A percentile compares a stretch with the other conserved stretches of the same genome.
Evolutionary conservation across 2,329 filamentous ascomycete genomes (phyloP).

Genomic region (Lasiodiplodia citricola): DNA sequence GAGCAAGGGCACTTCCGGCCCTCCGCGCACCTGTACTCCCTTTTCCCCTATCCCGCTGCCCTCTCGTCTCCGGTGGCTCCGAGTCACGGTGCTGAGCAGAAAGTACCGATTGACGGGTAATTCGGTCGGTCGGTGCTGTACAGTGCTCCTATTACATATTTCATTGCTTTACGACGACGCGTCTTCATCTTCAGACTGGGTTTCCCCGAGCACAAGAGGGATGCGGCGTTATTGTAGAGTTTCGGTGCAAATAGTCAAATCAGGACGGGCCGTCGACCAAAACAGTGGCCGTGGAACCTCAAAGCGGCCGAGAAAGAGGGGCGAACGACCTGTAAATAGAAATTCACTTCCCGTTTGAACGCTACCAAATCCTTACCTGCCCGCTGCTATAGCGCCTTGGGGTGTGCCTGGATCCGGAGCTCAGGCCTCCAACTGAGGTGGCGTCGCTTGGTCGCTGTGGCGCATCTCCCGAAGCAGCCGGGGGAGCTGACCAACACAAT

Average conservation of each 20-base stretch:
- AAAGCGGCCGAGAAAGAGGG: background rate
- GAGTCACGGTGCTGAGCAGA: background rate
- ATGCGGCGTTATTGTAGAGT: background rate
- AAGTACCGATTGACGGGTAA: background rate
- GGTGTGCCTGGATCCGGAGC: slow-evolving; percentile 1
- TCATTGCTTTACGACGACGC: background rate
- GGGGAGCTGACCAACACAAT: background rate
- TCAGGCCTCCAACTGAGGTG: slow-evolving; percentile 6
- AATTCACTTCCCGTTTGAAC: background rate
- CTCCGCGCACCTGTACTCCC: background rate
- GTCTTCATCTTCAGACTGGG: background rate
- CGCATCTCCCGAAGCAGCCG: slow-evolving; percentile 6
- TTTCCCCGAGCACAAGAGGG: background rate
- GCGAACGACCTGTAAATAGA: slow-evolving; percentile 1
- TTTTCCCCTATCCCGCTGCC: background rate
- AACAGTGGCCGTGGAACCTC: background rate
- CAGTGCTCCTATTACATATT: background rate
- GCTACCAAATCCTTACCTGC: slow-evolving; percentile 1
- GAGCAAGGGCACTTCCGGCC: background rate
- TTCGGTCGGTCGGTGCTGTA: background rate
- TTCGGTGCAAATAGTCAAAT: background rate
- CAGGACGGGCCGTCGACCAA: background rate
- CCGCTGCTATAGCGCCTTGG: background rate
- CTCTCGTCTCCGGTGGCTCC: background rate
- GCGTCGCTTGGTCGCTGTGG: slow-evolving; percentile 11